Evolutionary conservation across 345 rosid genomes (phyloP).

Genomic region (Citrus medica): DNA sequence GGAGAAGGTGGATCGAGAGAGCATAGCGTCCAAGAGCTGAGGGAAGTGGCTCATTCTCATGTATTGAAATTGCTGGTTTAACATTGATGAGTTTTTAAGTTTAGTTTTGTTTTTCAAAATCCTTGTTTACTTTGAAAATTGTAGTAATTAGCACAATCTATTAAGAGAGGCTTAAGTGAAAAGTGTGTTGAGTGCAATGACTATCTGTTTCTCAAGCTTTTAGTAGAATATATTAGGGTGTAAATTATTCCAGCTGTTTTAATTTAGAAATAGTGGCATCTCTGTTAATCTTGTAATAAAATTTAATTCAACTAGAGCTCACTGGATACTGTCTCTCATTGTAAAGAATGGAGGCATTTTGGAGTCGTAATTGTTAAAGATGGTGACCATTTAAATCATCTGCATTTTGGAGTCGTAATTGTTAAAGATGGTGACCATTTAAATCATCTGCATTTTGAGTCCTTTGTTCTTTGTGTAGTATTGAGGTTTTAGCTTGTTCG

Average conservation of each 20-base stretch:
- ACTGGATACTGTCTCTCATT: not conserved
- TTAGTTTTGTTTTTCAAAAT: not conserved
- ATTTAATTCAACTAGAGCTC: not conserved
- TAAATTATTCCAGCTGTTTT: not conserved
- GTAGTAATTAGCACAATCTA: not conserved
- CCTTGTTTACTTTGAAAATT: not conserved
- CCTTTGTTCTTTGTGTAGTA: not conserved
- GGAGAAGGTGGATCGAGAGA: constrained; percentile 52
- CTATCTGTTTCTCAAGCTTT: not conserved
- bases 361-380: not conserved
- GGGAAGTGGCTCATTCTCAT: not conserved
- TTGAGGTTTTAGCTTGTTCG: not conserved
- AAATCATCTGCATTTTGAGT: not conserved
- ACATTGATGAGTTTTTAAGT: not conserved
- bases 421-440: not conserved
- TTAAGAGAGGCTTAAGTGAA: not conserved
- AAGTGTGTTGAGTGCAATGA: not conserved
- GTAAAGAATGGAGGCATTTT: not conserved
- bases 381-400: not conserved
- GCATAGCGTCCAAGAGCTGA: constrained; percentile 34
- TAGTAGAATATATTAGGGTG: not conserved
- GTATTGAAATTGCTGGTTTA: constrained; percentile 11
- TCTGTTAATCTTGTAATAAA: not conserved
- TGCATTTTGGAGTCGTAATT: not conserved
- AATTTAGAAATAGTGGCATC: not conserved